These are phyloP conservation scores for Pezicula carpinea DNA, from an alignment of 2,329 filamentous ascomycete genomes.

Conservation along the genomic window DNA sequence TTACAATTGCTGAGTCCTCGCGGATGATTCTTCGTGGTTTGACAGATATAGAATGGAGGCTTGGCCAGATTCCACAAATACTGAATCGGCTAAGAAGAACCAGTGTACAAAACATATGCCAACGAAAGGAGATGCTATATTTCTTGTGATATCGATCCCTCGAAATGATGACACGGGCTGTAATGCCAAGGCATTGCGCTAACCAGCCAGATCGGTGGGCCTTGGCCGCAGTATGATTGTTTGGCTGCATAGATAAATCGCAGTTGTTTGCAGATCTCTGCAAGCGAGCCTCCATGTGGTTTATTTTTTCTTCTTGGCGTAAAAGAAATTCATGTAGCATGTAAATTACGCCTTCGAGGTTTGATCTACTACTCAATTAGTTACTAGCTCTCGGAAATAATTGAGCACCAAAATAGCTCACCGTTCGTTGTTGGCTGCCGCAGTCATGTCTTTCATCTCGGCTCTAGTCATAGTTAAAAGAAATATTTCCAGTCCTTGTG, in stretches of 20 bases:
- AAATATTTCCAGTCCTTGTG: too few relatives aligned
- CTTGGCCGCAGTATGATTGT: not conserved
- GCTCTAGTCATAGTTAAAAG: too few relatives aligned
- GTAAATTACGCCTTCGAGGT: too few relatives aligned
- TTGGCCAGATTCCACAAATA: not conserved
- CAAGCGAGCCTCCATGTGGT: not conserved
- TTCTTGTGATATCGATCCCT: not conserved
- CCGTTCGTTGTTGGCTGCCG: too few relatives aligned
- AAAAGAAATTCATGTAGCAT: too few relatives aligned
- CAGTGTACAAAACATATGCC: not conserved
- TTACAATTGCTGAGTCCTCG: not conserved
- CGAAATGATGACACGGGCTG: not conserved
- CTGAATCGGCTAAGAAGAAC: not conserved
- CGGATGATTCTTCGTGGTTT: not conserved
- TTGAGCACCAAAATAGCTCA: too few relatives aligned
- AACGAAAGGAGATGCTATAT: not conserved
- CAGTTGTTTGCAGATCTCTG: not conserved
- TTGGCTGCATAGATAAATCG: not conserved
- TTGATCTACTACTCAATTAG: too few relatives aligned
- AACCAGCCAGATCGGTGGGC: not conserved
- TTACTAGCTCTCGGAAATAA: too few relatives aligned
- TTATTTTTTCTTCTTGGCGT: too few relatives aligned
- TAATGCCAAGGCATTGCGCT: not conserved
- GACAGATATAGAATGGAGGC: not conserved
- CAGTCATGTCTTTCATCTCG: too few relatives aligned